A percentile compares a stretch with the other conserved stretches of the same genome.
These are phyloP conservation scores for Leucocoprinus sp. DNA, from an alignment of 768 basidiomycete genomes.

Conservation along the genomic window DNA sequence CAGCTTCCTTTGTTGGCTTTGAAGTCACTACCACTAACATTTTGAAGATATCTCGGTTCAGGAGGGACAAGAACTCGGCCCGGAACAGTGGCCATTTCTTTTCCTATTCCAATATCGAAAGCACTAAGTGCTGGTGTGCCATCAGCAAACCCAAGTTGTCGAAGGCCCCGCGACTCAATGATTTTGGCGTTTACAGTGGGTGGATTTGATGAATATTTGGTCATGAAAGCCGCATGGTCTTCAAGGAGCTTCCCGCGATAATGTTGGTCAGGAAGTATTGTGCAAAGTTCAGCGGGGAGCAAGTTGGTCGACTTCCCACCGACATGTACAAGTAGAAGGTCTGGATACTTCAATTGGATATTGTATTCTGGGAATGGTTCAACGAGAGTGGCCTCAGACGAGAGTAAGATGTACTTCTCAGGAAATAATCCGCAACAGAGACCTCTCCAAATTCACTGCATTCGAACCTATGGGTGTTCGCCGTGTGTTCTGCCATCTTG, in stretches of 20 bases:
- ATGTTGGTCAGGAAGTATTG: slow-evolving; percentile 59
- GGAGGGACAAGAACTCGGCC: slow-evolving; percentile 62
- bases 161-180: slow-evolving; percentile 57
- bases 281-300: slow-evolving; percentile 69
- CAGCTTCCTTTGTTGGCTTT: slow-evolving; percentile 53
- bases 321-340: slow-evolving; percentile 53
- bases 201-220: slow-evolving; percentile 57
- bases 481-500: slow-evolving; percentile 36
- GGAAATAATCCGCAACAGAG: slow-evolving; percentile 61
- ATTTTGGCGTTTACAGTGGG: slow-evolving; percentile 59
- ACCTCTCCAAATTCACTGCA: slow-evolving; percentile 46
- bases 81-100: slow-evolving; percentile 63
- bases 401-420: slow-evolving; percentile 41
- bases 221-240: slow-evolving; percentile 67
- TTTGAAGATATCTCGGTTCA: slow-evolving; percentile 43
- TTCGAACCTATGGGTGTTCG: slow-evolving; percentile 43
- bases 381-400: not conserved
- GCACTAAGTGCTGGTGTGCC: slow-evolving; percentile 32
- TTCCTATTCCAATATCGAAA: slow-evolving; percentile 56
- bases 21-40: slow-evolving; percentile 26
- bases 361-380: slow-evolving; percentile 47
- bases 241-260: slow-evolving; percentile 64
- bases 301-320: slow-evolving; percentile 39
- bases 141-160: slow-evolving; percentile 47
- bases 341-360: slow-evolving; percentile 38